Conservation (phyloP, 306 rosid species). For the Calophaca sinica region DNA sequence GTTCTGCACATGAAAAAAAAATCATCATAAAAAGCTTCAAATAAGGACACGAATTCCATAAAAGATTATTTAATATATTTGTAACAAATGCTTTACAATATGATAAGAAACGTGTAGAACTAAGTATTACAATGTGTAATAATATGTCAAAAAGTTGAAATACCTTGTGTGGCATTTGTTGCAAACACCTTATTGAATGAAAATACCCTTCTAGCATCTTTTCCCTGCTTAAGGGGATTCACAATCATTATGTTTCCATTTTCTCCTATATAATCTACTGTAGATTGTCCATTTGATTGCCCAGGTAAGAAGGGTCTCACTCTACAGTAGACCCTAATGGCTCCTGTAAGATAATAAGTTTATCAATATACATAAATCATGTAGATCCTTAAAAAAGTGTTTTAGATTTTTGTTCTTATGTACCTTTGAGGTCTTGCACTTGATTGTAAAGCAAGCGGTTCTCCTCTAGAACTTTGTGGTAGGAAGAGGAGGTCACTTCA, state of each 20-base stretch:
- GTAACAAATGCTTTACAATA: neutral
- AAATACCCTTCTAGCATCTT: constrained; percentile 87
- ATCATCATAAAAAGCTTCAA: constrained; percentile 41
- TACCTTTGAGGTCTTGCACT: constrained; percentile 97
- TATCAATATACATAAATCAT: constrained; percentile 15
- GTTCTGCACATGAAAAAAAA: constrained; percentile 66
- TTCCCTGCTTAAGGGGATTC: constrained; percentile 89
- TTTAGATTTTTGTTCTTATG: constrained; percentile 17
- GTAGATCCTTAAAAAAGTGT: constrained; percentile 28
- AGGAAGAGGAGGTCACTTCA: constrained; percentile 81
- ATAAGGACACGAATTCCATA: neutral
- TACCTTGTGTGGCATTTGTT: constrained; percentile 94
- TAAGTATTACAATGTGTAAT: constrained; percentile 12
- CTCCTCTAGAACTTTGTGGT: constrained; percentile 85
- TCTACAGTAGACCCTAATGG: constrained; percentile 94
- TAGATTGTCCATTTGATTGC: constrained; percentile 72
- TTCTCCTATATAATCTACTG: constrained; percentile 94
- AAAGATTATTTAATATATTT: neutral
- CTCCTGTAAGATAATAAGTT: constrained; percentile 60
- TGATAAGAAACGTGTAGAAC: constrained; percentile 15
- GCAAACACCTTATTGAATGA: constrained; percentile 88
- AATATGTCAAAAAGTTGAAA: constrained; percentile 12
- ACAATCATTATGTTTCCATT: constrained; percentile 91
- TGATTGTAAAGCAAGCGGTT: constrained; percentile 88
- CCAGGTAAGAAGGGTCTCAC: constrained; percentile 87